Evolutionary conservation across 225 moss, liverwort and hornwort species (phyloP).

Genomic region (Pseudoscleropodium purum): DNA sequence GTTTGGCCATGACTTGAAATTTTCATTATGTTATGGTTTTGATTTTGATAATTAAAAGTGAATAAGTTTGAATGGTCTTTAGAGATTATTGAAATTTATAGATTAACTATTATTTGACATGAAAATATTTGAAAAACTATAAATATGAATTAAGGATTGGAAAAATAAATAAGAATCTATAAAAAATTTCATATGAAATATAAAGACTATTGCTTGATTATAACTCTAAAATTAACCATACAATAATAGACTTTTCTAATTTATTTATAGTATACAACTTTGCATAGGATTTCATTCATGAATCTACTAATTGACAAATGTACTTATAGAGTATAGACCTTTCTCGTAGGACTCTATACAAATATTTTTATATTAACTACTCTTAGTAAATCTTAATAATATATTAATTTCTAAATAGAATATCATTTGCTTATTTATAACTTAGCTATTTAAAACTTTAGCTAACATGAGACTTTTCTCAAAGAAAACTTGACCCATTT

Average conservation of each 20-base stretch:
- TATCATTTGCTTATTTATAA: neutral
- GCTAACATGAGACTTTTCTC: neutral
- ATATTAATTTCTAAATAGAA: neutral
- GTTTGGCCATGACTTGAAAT: neutral
- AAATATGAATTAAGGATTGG: neutral
- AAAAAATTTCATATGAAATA: neutral
- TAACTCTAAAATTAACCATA: neutral
- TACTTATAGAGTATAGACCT: neutral
- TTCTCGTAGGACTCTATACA: accelerated
- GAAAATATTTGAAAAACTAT: neutral
- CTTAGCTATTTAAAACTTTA: neutral
- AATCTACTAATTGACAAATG: neutral
- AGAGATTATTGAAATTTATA: neutral
- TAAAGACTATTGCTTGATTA: neutral
- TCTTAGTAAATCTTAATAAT: neutral
- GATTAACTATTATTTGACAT: neutral
- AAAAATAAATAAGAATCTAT: neutral
- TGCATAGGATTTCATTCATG: neutral
- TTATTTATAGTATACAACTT: neutral
- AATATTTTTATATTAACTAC: neutral
- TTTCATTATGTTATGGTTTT: neutral
- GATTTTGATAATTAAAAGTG: neutral
- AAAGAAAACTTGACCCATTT: neutral
- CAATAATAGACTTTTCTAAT: neutral
- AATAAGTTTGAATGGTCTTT: neutral